phyloP scores from a whole-genome alignment of 2,329 filamentous ascomycete genomes.

The Talaromyces sp. region DNA sequence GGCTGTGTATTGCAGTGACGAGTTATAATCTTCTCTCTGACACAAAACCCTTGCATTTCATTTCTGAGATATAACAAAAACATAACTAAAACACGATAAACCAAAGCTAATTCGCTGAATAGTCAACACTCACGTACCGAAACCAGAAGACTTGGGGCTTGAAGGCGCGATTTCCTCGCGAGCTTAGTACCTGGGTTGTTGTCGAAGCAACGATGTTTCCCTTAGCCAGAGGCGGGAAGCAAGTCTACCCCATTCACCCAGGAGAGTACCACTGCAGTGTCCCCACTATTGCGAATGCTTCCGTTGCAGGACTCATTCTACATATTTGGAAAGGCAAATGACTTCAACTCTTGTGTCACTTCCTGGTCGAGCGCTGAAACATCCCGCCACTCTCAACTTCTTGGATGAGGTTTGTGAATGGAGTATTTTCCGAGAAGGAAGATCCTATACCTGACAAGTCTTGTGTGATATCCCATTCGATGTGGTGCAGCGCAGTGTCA shows the following conservation, averaged over 20 bases:
- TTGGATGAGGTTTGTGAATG: background rate
- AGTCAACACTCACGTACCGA: background rate
- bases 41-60: background rate
- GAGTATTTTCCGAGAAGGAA: background rate
- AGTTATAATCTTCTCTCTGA: constrained; percentile 49
- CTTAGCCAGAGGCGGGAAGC: background rate
- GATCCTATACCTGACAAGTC: background rate
- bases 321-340: background rate
- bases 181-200: background rate
- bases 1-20: constrained; percentile 41
- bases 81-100: background rate
- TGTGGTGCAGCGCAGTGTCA: background rate
- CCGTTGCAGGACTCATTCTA: background rate
- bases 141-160: background rate
- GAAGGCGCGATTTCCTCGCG: background rate
- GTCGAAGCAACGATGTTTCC: background rate
- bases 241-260: background rate
- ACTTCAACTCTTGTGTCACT: background rate
- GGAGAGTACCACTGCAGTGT: background rate
- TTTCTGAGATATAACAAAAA: background rate
- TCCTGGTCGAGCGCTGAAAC: background rate
- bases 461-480: background rate
- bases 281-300: background rate
- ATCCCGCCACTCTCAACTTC: background rate
- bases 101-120: background rate